phyloP scores from a whole-genome alignment of 78 protist species.

The Ministeria vibrans region DNA sequence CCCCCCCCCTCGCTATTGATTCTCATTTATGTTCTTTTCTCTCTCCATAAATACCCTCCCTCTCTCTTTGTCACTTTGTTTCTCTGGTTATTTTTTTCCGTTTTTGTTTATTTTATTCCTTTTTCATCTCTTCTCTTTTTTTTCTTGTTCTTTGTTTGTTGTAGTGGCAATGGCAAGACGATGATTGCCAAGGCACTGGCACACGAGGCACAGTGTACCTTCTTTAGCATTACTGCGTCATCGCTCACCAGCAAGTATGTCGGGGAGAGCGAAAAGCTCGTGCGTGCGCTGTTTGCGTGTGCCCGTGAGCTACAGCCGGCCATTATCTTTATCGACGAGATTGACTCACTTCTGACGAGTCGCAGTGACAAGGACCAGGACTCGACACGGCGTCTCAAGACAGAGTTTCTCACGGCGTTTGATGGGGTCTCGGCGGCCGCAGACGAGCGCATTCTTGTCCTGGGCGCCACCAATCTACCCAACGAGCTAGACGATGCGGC shows the following conservation, averaged over 20 bases:
- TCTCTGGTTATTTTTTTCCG: too few relatives aligned
- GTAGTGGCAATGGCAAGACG: conserved; percentile 76
- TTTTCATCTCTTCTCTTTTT: too few relatives aligned
- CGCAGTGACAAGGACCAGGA: conserved; percentile 70
- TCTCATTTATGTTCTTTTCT: too few relatives aligned
- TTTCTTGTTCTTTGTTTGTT: too few relatives aligned
- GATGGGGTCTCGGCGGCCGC: conserved; percentile 50
- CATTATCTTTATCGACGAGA: conserved; percentile 66
- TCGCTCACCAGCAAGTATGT: conserved; percentile 65
- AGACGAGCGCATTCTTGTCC: conserved; percentile 40
- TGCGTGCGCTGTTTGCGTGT: conserved; percentile 78
- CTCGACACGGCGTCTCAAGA: conserved; percentile 68
- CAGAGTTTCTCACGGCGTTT: conserved; percentile 83
- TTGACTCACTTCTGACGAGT: conserved; percentile 72
- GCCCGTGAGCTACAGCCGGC: conserved; percentile 63
- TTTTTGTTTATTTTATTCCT: too few relatives aligned
- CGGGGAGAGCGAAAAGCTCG: conserved; percentile 77
- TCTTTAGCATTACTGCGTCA: conserved; percentile 68
- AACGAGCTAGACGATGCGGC: conserved; percentile 87
- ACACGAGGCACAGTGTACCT: conserved; percentile 30
- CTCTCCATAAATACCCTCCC: too few relatives aligned
- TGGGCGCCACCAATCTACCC: conserved; percentile 41
- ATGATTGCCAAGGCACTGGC: conserved; percentile 77
- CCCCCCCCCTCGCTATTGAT: too few relatives aligned
- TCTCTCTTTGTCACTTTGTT: too few relatives aligned